Evolutionary conservation across 2,329 filamentous ascomycete species (phyloP), one percentile per base, ranked within the genome.

Genomic region (Microdochium paspali): DNA sequence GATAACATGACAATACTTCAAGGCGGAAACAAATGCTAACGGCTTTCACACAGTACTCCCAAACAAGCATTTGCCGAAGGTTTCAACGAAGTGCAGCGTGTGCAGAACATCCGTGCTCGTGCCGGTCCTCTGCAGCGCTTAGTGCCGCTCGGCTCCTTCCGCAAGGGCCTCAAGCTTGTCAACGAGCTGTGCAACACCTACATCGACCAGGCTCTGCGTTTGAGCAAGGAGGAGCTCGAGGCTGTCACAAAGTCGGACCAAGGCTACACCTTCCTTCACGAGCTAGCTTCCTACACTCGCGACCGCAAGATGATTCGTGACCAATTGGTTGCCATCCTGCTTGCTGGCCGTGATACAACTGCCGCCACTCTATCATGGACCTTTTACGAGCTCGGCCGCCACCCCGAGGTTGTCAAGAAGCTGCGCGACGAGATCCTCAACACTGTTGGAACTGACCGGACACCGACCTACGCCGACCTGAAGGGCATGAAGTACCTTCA

Each of bases 281-380:
- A 88, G 25, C 77, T 96, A 2, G 88, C 89, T 42, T 74, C 76
- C 32, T 90, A 88, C 68, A 95, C 90, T 0, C 80, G 86, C 28
- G 79, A 85, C 59, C 72, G 73, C 48, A 77, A 74, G 47, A 77
- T 89, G 3, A 76, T 96, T 13, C 86, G 89, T 28, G 90, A 95
- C 65, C 90, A 96, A 65, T 72, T 95, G 44, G 77, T 93, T 15
- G 83, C 85, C 42, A 78, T 95, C 10, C 77, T 96, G 2, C 77
- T 96, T 15, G 90, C 90, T 1, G 90, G 88, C 12, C 79, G 87
- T 32, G 90, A 96, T 64, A 95, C 90, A 13, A 96, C 90, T 0
- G 90, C 90, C 25, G 79, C 76, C 15, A 89, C 87, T 0, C 74
- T 96, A 1, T 85, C 82, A 0, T 95, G 89, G 84, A 74, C 79